Evolutionary conservation across 169 alveolate species (phyloP).

Genomic region (Neospora caninum): DNA sequence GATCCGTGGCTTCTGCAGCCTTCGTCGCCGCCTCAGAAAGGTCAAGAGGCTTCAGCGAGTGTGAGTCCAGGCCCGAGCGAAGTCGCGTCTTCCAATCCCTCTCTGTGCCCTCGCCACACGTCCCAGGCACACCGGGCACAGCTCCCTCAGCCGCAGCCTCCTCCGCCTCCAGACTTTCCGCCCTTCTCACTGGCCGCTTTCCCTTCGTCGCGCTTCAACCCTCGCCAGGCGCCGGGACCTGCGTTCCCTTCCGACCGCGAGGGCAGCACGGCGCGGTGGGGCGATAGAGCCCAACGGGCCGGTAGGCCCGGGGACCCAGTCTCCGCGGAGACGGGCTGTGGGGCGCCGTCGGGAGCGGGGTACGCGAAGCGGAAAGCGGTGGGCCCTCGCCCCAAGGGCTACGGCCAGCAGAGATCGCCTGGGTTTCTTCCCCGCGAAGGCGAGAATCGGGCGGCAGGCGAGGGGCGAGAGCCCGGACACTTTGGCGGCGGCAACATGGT

Average conservation of each 20-base stretch:
- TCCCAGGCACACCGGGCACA: too few species aligned
- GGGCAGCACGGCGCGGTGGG: neutral
- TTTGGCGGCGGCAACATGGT: too few species aligned
- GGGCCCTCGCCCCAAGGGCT: too few species aligned
- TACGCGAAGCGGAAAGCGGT: too few species aligned
- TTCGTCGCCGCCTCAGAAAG: neutral
- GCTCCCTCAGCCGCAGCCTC: neutral
- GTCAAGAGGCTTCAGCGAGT: neutral
- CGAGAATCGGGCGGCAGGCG: too few species aligned
- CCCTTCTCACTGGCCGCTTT: neutral
- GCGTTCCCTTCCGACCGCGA: neutral
- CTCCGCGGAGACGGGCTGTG: too few species aligned
- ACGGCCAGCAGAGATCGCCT: too few species aligned
- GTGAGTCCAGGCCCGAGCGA: neutral
- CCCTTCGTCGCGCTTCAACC: neutral
- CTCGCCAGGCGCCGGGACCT: neutral
- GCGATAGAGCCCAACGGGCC: conserved; percentile 1
- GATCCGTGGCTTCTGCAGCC: neutral
- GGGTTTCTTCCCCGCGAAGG: too few species aligned
- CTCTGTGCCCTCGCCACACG: neutral
- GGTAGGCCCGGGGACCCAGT: neutral
- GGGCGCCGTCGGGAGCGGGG: too few species aligned
- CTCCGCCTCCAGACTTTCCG: neutral
- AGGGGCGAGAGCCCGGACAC: too few species aligned
- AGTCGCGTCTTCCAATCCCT: neutral